Percentiles rank a stretch among this genome's conserved stretches.
Conservation (phyloP, 73 alveolate species). For the Paramecium pentaurelia region DNA sequence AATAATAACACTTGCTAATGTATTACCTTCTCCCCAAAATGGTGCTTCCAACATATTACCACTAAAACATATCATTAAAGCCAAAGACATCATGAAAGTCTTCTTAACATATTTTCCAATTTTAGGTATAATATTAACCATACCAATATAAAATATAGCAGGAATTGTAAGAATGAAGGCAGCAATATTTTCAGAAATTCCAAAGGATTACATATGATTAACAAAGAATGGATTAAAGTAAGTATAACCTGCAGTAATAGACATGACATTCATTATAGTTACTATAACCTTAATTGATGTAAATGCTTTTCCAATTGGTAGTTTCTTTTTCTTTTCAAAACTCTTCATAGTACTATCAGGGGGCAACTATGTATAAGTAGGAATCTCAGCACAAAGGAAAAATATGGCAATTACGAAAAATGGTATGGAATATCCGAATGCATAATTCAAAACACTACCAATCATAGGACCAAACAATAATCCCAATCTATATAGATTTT, state of each 20-base stretch:
- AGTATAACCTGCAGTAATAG: neutral
- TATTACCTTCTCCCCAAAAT: conserved; percentile 46
- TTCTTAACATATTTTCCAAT: neutral
- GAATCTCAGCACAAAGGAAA: conserved; percentile 22
- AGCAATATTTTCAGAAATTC: neutral
- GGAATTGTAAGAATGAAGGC: conserved; percentile 23
- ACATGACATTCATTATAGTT: conserved; percentile 17
- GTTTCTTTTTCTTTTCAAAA: conserved; percentile 13
- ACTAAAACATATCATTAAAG: conserved; percentile 7
- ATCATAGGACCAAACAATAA: conserved; percentile 38
- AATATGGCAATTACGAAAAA: conserved; percentile 21
- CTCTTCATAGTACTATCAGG: conserved; percentile 36
- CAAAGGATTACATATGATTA: conserved; percentile 23
- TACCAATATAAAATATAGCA: neutral
- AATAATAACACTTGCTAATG: conserved; percentile 1
- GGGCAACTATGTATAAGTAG: neutral
- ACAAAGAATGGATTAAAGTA: conserved; percentile 25
- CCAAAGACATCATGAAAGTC: conserved; percentile 20
- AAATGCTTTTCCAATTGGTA: conserved; percentile 26
- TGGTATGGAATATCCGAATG: conserved; percentile 38
- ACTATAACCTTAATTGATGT: conserved; percentile 20
- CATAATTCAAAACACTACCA: neutral
- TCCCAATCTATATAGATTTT: conserved; percentile 22
- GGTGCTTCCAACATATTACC: conserved; percentile 48
- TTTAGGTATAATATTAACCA: conserved; percentile 26